Base-by-base conservation (phyloP, 2,329 filamentous ascomycete species). In the Talaromyces sp. region DNA sequence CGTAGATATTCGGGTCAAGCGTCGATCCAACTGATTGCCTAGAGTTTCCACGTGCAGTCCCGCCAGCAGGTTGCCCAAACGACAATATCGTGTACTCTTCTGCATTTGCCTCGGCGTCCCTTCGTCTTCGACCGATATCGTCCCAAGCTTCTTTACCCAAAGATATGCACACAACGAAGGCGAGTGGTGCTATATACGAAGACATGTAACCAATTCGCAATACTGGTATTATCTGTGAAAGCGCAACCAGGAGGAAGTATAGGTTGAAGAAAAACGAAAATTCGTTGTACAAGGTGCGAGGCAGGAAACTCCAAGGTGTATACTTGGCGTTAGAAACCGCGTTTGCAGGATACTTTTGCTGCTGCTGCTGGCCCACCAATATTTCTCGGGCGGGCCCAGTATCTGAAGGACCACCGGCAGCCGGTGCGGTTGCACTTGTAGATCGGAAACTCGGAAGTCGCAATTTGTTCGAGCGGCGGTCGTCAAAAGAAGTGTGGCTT, bases 221-320 rank as follows among this genome's bases (percentile, higher is more conserved):
- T 24, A 90, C 85, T 4, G 92, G 93, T 69, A 99, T 93, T 50
- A 91, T 88, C 77, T 99, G 95, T 41, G 93, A 98, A 55, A 98
- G 77, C 7, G 95, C 96, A 55, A 99, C 95, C 27, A 98, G 86
- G 59, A 99, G 81, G 74, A 99, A 99, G 74, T 99, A 99, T 81
- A 98, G 91, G 82, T 99, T 99, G 82, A 99, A 96, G 78, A 99
- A 99, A 80, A 98, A 99, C 62, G 93, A 97, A 74, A 99, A 99
- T 73, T 99, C 95, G 78, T 98, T 98, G 77, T 97, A 99, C 24
- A 99, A 81, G 0, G 95, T 99, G 57, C 93, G 83, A 2, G 96
- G 96, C 14, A 99, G 83, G 75, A 99, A 99, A 57, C 90, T 96
- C 80, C 93, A 89, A 1, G 93, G 87, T 31, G 93, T 98, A 75